phyloP scores from a whole-genome alignment of 805 yeast species.

The Naumovozyma dairenensis region DNA sequence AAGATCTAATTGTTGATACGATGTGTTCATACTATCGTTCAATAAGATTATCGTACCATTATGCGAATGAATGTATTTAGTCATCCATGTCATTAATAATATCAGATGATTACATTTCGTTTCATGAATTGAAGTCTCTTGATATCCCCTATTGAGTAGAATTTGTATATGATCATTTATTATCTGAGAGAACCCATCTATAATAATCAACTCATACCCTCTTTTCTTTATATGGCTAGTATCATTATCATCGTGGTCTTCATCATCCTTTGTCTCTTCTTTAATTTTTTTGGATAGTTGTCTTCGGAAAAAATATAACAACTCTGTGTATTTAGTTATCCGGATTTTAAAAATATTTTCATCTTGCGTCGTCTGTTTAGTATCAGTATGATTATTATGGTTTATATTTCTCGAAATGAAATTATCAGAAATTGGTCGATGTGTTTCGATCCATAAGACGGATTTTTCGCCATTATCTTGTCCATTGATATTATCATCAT shows the following conservation, averaged over 20 bases:
- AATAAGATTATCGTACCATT: conserved; percentile 19
- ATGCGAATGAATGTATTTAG: conserved; percentile 19
- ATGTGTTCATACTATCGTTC: conserved; percentile 27
- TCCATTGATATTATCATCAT: too few species aligned
- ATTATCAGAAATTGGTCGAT: conserved; percentile 8
- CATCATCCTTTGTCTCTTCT: too few species aligned
- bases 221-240: too few species aligned
- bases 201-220: conserved; percentile 16
- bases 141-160: conserved; percentile 1
- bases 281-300: too few species aligned
- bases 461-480: conserved; percentile 13
- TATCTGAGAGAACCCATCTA: conserved; percentile 28
- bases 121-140: conserved; percentile 16
- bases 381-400: not conserved
- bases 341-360: conserved; percentile 5
- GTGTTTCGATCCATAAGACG: conserved; percentile 25
- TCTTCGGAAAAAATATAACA: conserved; percentile 18
- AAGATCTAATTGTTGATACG: conserved; percentile 11
- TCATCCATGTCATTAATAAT: conserved; percentile 19
- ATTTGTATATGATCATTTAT: conserved; percentile 17
- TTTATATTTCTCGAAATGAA: too few species aligned
- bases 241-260: too few species aligned
- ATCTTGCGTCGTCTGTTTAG: not conserved
- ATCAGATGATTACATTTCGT: conserved; percentile 22
- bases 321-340: conserved; percentile 18